phyloP scores from a whole-genome alignment of 2,329 filamentous ascomycete species.

The Trichoderma polysporum region DNA sequence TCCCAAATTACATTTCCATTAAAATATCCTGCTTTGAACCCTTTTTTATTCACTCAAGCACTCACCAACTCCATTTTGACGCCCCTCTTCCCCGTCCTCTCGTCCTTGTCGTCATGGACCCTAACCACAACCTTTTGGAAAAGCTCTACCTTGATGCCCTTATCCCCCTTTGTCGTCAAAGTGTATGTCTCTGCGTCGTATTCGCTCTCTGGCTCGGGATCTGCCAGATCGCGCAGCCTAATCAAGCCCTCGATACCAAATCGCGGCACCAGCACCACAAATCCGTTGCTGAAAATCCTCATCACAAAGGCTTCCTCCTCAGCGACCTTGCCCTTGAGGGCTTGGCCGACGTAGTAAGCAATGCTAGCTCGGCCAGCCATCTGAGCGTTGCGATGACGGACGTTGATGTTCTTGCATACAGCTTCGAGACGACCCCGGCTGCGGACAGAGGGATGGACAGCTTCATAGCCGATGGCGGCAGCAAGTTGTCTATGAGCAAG shows the following conservation, averaged over 20 bases:
- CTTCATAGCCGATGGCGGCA: conserved; percentile 90
- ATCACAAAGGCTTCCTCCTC: conserved; percentile 95
- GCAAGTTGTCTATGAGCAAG: conserved; percentile 92
- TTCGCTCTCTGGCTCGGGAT: conserved; percentile 72
- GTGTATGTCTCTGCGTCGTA: conserved; percentile 87
- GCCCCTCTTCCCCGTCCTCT: conserved; percentile 92
- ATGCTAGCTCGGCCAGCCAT: conserved; percentile 91
- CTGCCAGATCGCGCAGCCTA: conserved; percentile 76
- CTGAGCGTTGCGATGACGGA: conserved; percentile 94
- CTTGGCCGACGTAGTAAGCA: conserved; percentile 97
- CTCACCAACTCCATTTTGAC: conserved; percentile 71
- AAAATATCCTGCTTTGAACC: not conserved
- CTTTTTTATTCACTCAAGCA: conserved; percentile 15
- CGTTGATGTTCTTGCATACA: conserved; percentile 98
- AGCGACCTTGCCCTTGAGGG: conserved; percentile 72
- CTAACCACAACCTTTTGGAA: conserved; percentile 90
- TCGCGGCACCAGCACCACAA: conserved; percentile 91
- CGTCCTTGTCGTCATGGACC: conserved; percentile 90
- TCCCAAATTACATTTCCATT: not conserved
- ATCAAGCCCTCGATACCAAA: conserved; percentile 96
- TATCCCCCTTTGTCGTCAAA: conserved; percentile 59
- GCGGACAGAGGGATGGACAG: conserved; percentile 76
- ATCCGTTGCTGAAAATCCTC: conserved; percentile 95
- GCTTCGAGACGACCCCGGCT: conserved; percentile 83
- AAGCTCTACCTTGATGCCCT: conserved; percentile 67